Conservation (phyloP, 495 filamentous ascomycete species). For the Tuber calosporum region DNA sequence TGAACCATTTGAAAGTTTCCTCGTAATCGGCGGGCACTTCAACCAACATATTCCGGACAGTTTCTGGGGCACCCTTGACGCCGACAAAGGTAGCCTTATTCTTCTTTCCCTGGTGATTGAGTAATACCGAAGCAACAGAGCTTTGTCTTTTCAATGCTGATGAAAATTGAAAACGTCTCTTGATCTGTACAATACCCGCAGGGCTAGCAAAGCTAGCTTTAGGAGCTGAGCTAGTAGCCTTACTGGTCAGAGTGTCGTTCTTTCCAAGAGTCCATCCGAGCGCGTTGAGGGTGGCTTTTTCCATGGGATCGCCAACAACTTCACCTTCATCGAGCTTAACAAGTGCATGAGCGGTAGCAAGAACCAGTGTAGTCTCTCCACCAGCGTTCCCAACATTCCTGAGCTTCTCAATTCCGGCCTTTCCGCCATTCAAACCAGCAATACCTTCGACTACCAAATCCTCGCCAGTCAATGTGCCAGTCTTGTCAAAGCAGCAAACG, state of each 20-base stretch:
- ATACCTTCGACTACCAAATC: constrained; percentile 97
- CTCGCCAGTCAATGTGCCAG: constrained; percentile 91
- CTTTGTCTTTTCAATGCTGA: constrained; percentile 93
- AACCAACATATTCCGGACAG: constrained; percentile 84
- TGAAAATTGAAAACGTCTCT: constrained; percentile 96
- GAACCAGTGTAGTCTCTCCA: constrained; percentile 79
- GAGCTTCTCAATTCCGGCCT: constrained; percentile 48
- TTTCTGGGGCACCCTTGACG: constrained; percentile 96
- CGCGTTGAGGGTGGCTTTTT: constrained; percentile 83
- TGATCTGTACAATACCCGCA: constrained; percentile 66
- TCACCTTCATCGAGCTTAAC: constrained; percentile 96
- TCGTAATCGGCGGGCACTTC: constrained; percentile 82
- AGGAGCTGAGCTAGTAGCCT: constrained; percentile 49
- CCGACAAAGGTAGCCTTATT: constrained; percentile 75
- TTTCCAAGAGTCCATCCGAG: constrained; percentile 86
- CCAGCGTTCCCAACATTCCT: constrained; percentile 46
- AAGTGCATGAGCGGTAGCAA: constrained; percentile 90
- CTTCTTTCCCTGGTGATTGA: constrained; percentile 64
- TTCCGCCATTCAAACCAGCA: constrained; percentile 75
- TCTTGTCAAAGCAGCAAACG: constrained; percentile 98
- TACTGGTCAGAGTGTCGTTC: constrained; percentile 69
- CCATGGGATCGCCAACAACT: constrained; percentile 97
- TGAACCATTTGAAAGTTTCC: constrained; percentile 97
- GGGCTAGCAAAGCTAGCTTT: constrained; percentile 46
- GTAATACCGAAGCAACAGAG: constrained; percentile 74